Conservation (phyloP, 1,139 yeast genomes). For the Saccharomyces hybrid region DNA sequence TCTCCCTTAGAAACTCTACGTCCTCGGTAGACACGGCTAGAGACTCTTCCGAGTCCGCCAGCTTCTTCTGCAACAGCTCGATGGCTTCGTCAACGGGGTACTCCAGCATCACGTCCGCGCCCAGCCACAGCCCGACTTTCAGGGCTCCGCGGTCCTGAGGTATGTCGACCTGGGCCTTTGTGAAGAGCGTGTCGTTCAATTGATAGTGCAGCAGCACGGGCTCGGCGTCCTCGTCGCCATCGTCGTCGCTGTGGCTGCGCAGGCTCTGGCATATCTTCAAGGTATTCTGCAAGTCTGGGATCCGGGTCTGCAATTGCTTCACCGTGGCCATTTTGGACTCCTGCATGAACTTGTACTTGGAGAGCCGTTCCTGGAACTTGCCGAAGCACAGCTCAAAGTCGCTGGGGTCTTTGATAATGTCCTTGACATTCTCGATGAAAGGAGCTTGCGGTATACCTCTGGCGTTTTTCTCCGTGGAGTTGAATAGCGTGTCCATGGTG, state of each 20-base stretch:
- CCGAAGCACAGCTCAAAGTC: slow-evolving; percentile 65
- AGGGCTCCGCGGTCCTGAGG: slow-evolving; percentile 39
- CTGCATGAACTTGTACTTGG: slow-evolving; percentile 79
- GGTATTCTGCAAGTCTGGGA: slow-evolving; percentile 86
- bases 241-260: slow-evolving; percentile 36
- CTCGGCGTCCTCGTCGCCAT: slow-evolving; percentile 39
- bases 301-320: slow-evolving; percentile 59
- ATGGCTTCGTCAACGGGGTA: slow-evolving; percentile 86
- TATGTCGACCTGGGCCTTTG: slow-evolving; percentile 56
- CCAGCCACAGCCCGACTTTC: slow-evolving; percentile 81
- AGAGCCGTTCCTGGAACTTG: slow-evolving; percentile 71
- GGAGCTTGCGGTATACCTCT: slow-evolving; percentile 97
- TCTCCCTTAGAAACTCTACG: slow-evolving; percentile 79
- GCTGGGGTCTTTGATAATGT: slow-evolving; percentile 56
- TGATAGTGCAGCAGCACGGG: slow-evolving; percentile 62
- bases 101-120: slow-evolving; percentile 96
- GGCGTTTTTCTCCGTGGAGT: slow-evolving; percentile 49
- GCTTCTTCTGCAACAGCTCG: slow-evolving; percentile 54
- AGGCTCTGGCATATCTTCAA: slow-evolving; percentile 63
- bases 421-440: slow-evolving; percentile 78
- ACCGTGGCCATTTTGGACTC: slow-evolving; percentile 67
- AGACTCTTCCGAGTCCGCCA: slow-evolving; percentile 55
- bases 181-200: slow-evolving; percentile 83
- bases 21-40: slow-evolving; percentile 66
- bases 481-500: slow-evolving; percentile 28